These are phyloP conservation scores for Mortierella sp. DNA, from an alignment of 371 early-diverging fungal genomes.

Conservation along the genomic window DNA sequence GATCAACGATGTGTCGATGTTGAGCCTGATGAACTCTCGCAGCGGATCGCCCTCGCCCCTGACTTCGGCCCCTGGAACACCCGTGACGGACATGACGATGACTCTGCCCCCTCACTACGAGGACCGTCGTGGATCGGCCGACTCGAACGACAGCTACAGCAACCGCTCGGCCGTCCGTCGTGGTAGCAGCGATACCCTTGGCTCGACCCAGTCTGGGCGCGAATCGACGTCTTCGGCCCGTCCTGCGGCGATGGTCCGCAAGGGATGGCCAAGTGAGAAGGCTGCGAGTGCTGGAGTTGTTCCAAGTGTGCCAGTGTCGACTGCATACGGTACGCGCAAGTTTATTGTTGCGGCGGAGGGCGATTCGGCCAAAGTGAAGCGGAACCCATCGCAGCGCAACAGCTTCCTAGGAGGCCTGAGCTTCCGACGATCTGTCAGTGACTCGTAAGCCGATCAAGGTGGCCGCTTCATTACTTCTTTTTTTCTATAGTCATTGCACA, in stretches of 20 bases:
- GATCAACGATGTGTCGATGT: conserved; percentile 38
- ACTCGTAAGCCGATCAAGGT: not conserved
- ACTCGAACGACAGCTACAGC: conserved; percentile 24
- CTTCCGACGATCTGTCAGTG: conserved; percentile 49
- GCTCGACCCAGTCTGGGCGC: conserved; percentile 37
- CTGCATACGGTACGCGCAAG: conserved; percentile 49
- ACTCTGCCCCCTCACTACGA: conserved; percentile 16
- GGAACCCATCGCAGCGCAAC: conserved; percentile 38
- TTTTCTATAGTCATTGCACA: not conserved
- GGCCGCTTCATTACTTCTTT: not conserved
- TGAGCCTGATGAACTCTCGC: conserved; percentile 39
- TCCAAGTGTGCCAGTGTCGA: conserved; percentile 33
- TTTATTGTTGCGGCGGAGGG: conserved; percentile 36
- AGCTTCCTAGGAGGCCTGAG: conserved; percentile 42
- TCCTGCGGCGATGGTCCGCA: conserved; percentile 50
- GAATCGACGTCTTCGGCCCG: conserved; percentile 41
- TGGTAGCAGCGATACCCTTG: conserved; percentile 42
- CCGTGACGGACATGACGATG: conserved; percentile 22
- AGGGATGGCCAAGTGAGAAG: conserved; percentile 59
- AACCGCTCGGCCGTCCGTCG: conserved; percentile 23
- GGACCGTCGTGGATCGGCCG: conserved; percentile 45
- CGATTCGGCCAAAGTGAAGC: conserved; percentile 38
- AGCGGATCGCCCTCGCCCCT: conserved; percentile 46
- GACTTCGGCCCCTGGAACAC: conserved; percentile 29
- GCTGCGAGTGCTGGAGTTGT: conserved; percentile 56